A percentile compares a stretch with the other conserved stretches of the same genome.
Evolutionary conservation across 768 basidiomycete species (phyloP).

Genomic region (Pulveroboletus sp.): DNA sequence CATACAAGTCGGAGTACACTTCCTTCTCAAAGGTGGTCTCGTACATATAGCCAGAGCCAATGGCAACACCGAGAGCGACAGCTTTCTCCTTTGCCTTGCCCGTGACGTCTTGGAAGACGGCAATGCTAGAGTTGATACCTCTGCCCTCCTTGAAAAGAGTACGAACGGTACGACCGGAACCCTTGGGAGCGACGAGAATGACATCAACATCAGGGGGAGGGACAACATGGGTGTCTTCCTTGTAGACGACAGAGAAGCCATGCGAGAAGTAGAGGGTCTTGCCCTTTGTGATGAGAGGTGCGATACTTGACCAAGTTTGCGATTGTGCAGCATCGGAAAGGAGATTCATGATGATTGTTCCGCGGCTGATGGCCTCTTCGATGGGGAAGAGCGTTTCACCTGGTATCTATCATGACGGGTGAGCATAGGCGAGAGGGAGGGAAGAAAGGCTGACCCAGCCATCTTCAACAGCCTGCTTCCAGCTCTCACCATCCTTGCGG

Average conservation of each 20-base stretch:
- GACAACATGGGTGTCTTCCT: slow-evolving; percentile 92
- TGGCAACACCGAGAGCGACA: slow-evolving; percentile 85
- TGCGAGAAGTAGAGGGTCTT: slow-evolving; percentile 99
- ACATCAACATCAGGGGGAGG: slow-evolving; percentile 95
- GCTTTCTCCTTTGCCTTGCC: slow-evolving; percentile 98
- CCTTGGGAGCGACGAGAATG: slow-evolving; percentile 98
- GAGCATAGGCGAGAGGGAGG: background rate
- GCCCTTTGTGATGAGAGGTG: slow-evolving; percentile 96
- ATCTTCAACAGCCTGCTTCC: slow-evolving; percentile 92
- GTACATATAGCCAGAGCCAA: slow-evolving; percentile 97
- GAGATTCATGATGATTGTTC: slow-evolving; percentile 99
- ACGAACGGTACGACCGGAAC: slow-evolving; percentile 97
- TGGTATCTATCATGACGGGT: slow-evolving; percentile 55
- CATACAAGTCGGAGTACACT: slow-evolving; percentile 98
- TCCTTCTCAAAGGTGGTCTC: slow-evolving; percentile 99
- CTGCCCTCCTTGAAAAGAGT: slow-evolving; percentile 99
- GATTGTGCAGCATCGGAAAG: slow-evolving; percentile 99
- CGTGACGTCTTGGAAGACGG: slow-evolving; percentile 96
- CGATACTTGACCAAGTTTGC: slow-evolving; percentile 84
- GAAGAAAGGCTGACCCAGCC: slow-evolving; percentile 67
- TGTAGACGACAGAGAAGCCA: slow-evolving; percentile 98
- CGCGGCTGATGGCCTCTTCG: slow-evolving; percentile 91
- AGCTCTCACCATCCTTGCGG: slow-evolving; percentile 92
- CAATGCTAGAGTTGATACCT: slow-evolving; percentile 93
- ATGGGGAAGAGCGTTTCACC: slow-evolving; percentile 98